Conservation (phyloP, 2,329 filamentous ascomycete species). For the Monilinia polystroma region DNA sequence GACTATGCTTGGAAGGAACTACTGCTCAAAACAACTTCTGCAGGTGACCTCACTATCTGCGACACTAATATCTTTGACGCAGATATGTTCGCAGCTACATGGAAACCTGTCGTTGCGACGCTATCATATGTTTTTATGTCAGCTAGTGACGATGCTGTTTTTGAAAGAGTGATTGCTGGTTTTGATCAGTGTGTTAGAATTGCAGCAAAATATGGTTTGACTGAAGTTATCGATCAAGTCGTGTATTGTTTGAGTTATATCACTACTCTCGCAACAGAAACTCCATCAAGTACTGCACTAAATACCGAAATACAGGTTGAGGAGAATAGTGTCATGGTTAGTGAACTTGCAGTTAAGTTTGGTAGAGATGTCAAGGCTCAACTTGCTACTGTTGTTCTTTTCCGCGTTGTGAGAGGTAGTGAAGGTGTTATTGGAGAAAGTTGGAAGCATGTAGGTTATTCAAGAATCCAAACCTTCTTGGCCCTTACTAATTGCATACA, state of each 20-base stretch:
- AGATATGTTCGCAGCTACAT: slow-evolving; percentile 95
- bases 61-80: slow-evolving; percentile 94
- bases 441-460: slow-evolving; percentile 69
- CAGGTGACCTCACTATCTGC: slow-evolving; percentile 72
- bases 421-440: slow-evolving; percentile 73
- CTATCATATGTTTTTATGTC: slow-evolving; percentile 99
- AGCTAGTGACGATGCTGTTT: slow-evolving; percentile 93
- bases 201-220: slow-evolving; percentile 77
- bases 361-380: slow-evolving; percentile 92
- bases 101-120: slow-evolving; percentile 92
- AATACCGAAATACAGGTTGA: slow-evolving; percentile 95
- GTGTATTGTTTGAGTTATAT: slow-evolving; percentile 88
- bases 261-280: slow-evolving; percentile 77
- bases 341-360: slow-evolving; percentile 93
- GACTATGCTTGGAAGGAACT: slow-evolving; percentile 98
- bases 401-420: slow-evolving; percentile 84
- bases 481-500: slow-evolving; percentile 26
- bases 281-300: slow-evolving; percentile 75
- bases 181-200: slow-evolving; percentile 97
- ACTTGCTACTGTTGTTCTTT: slow-evolving; percentile 90
- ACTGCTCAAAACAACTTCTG: slow-evolving; percentile 75
- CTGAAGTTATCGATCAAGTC: slow-evolving; percentile 88
- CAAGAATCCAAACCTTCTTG: slow-evolving; percentile 41
- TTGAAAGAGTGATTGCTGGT: slow-evolving; percentile 86
- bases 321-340: slow-evolving; percentile 95